Conservation (phyloP, 805 yeast species). For the Candida qinlingensis region DNA sequence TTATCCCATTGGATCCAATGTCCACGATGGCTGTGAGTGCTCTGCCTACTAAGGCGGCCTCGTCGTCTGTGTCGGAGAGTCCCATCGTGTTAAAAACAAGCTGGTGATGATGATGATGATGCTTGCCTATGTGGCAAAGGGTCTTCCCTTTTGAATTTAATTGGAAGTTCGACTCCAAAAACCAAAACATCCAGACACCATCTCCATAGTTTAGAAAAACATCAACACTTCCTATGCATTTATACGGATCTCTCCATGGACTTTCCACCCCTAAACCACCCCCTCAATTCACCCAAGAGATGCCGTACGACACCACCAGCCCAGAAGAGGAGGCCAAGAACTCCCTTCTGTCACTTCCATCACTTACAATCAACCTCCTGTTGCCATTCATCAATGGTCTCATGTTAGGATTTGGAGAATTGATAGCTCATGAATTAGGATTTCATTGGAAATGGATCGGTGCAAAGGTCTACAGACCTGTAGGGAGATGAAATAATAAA, state of each 20-base stretch:
- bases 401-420: conserved; percentile 95
- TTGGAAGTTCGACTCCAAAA: too few species aligned
- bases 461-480: conserved; percentile 43
- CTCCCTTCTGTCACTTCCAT: not conserved
- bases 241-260: too few species aligned
- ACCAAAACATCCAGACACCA: not conserved
- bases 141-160: too few species aligned
- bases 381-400: conserved; percentile 89
- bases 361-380: conserved; percentile 66
- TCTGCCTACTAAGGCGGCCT: conserved; percentile 49
- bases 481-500: not conserved
- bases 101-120: too few species aligned
- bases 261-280: too few species aligned
- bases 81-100: not conserved
- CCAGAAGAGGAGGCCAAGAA: not conserved
- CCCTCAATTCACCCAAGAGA: not conserved
- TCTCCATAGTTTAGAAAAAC: not conserved
- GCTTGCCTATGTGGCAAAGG: too few species aligned
- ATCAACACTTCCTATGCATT: too few species aligned
- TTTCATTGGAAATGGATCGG: conserved; percentile 73
- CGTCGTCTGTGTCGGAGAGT: conserved; percentile 24
- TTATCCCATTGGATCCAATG: conserved; percentile 70
- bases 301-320: not conserved
- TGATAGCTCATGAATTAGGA: conserved; percentile 88
- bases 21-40: conserved; percentile 64